Base-by-base conservation (phyloP, 2,329 filamentous ascomycete genomes). In the Neonectria magnoliae region DNA sequence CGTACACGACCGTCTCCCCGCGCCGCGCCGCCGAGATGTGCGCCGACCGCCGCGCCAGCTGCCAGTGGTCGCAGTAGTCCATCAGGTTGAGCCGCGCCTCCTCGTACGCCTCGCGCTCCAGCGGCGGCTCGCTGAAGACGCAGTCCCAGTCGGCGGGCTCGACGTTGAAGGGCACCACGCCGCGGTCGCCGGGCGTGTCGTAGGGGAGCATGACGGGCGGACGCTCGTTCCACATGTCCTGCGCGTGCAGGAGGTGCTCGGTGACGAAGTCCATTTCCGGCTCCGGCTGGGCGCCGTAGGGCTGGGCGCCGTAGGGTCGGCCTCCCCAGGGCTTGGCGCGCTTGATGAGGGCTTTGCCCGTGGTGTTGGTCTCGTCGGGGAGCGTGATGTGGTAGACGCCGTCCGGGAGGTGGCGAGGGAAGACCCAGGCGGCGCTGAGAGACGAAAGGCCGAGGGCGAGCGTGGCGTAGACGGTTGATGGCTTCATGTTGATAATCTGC, bases 21-120 rank as follows among this genome's bases (percentile, higher is more conserved):
- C 42, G 41, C 16, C 61, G 61, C 4, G 62, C 62, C 6, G 41
- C 41, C n/a, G 58, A 42, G 42, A 65, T 62, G 53, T 65, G 62
- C 1, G 33, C 58, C 2, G 42, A 55, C 9, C 20, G 52, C 7
- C 3, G 2, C 11, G 58, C 47, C 3, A 62, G 9, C 5, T 20
- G 36, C 47, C 54, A 65, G 13, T 18, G 36, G 10, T 18, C n/a
- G 42, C 62, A 65, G 53, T 58, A 65, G 16, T 36, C 42, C 29
- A 54, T 20, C 18, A 65, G 58, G 33, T 51, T 55, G 8, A 10
- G 4, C 13, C 53, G 53, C 13, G 62, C 62, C 5, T 42, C n/a
- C 10, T 25, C 3, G 57, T 65, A 65, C 16, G 29, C 52, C 2
- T 16, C 11, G 6, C 27, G 36, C 2, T 56, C n/a, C 20, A 62